Evolutionary conservation across 768 basidiomycete genomes (phyloP).

Genomic region (Gyrodon lividus): DNA sequence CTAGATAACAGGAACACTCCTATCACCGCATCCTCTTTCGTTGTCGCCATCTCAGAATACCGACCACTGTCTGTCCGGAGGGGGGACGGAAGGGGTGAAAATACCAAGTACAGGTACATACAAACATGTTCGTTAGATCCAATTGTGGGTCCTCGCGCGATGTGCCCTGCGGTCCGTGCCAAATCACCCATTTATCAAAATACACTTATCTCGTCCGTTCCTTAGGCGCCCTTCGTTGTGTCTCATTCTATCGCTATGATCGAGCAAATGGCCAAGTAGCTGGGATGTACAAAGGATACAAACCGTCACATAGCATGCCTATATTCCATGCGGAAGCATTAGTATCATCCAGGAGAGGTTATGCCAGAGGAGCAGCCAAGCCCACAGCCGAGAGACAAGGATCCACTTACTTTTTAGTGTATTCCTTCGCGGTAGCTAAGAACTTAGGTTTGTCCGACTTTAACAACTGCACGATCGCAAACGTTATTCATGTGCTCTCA

Average conservation of each 20-base stretch:
- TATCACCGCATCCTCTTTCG: too few species aligned
- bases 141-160: slow-evolving; percentile 1
- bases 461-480: slow-evolving; percentile 46
- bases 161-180: not conserved
- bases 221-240: not conserved
- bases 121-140: slow-evolving; percentile 3
- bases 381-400: not conserved
- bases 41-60: not conserved
- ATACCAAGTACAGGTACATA: slow-evolving; percentile 7
- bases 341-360: slow-evolving; percentile 7
- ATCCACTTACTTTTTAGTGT: slow-evolving; percentile 71
- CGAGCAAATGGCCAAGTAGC: not conserved
- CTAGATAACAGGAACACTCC: too few species aligned
- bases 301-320: slow-evolving; percentile 23
- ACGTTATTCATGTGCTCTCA: slow-evolving; percentile 5
- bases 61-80: too few species aligned
- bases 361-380: not conserved
- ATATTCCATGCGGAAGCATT: not conserved
- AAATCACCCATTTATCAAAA: slow-evolving; percentile 1
- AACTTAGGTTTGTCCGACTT: slow-evolving; percentile 80
- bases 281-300: not conserved
- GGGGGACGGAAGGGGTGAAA: not conserved
- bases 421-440: slow-evolving; percentile 73
- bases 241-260: slow-evolving; percentile 14
- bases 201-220: slow-evolving; percentile 2